Evolutionary conservation across 1,139 yeast genomes (phyloP), one percentile per base, ranked within the genome.

Genomic region (Entelexis sorbosivorans): DNA sequence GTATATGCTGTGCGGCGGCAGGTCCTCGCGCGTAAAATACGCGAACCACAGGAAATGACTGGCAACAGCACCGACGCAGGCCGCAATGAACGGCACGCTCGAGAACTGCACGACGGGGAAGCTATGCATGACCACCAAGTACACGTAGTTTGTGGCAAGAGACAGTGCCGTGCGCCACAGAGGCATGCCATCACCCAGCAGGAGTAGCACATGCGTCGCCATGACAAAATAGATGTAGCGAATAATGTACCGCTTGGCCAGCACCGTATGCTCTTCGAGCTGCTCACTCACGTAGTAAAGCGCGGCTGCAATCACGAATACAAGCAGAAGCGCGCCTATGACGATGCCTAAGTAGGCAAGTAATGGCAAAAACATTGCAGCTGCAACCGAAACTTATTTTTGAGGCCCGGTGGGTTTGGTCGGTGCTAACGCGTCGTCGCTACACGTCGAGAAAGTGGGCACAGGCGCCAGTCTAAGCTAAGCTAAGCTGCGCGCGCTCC

Each of bases 31-130:
- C 58, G 81, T 82, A 71, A 91, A 91, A 65, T 86, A 78, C 60
- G 79, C 75, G 68, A 89, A 89, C 99, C 99, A 91, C 36, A 87
- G 66, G 62, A 81, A 84, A 64, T 91, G 98, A 67, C 88, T 89
- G 16, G 78, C 60, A 5, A 88, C 70, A 2, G 91, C 96, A 56
- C 85, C 70, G 2, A 78, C 68, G 63, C 95, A 84, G 39, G 91
- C 80, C 2, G 75, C 60, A 29, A 91, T 68, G 63, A 91, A 89
- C 8, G 76, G 71, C 3, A 88, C 83, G 44, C 89, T 78, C 14
- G 81, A 72, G 56, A 89, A 71, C 57, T 80, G 77, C 54, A 91
- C 89, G 64, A 81, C 81, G 1, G 98, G 98, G 71, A 91, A 91
- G 59, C 76, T 77, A 59, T 74, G 73, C 62, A 91, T 72, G 64